Base-by-base conservation (phyloP, 1,139 yeast genomes). In the Taphrina communis region DNA sequence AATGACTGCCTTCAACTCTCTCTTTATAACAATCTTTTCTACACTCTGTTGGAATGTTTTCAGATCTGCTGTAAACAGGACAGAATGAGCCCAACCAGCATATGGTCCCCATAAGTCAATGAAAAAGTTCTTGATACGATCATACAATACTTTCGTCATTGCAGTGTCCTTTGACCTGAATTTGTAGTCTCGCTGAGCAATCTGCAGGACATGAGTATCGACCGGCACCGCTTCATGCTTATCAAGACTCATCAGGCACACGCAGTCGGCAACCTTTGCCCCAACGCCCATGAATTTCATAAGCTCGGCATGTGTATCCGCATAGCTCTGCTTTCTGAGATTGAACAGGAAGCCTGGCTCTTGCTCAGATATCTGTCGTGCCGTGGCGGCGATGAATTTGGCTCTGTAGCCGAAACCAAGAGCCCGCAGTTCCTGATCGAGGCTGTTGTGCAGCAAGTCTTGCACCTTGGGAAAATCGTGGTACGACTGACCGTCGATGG, bases 1-100 rank as follows among this genome's bases (percentile, higher is more conserved):
- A 6, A n/a, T 2, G 36, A 51, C 48, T 6, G 1, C 4, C 6
- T 1, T 48, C 38, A 35, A 8, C 52, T 42, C 42, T 3, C 12
- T 17, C 50, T 51, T 44, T 12, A 48, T 25, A 4, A 36, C 60
- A 1, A 21, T 59, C 46, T 36, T 35, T 6, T 21, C 35, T 9
- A 21, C 65, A 12, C 19, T 21, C 35, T 21, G 53, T 46, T 69
- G 56, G n/a, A 69, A 61, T 8, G 51, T 61, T 50, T 42, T 62
- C 51, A 93, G 82, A 76, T 92, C 97, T 7, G 93, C 90, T 0
- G 97, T 88, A 78, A 93, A 94, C 71, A 93, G 81, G 12, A 93
- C 93, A 17, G 94, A 88, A 75, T 93, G 98, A 0, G 98, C 98
- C 99, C 99, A 94, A 0, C 99, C 99, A 5, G 99, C 97, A 76